Evolutionary conservation across 179 eudicot species (phyloP).

Genomic region (Silene coronaria): DNA sequence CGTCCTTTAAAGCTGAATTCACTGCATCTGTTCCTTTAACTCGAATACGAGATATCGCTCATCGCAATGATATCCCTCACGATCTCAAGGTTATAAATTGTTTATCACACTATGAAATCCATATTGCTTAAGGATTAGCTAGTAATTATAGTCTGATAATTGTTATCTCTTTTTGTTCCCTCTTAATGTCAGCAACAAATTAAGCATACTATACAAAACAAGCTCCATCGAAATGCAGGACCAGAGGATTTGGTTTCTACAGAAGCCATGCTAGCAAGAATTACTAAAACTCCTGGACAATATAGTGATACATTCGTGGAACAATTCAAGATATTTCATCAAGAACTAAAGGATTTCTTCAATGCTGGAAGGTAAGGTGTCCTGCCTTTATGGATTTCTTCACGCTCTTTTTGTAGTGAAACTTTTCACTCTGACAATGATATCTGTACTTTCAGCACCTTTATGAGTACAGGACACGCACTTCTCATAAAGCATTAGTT

Average conservation of each 20-base stretch:
- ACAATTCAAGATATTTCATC: constrained; percentile 81
- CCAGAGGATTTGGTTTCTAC: constrained; percentile 97
- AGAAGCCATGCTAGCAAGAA: constrained; percentile 87
- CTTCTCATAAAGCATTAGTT: neutral
- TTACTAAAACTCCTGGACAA: constrained; percentile 79
- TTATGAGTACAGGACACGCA: neutral
- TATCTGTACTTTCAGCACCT: neutral
- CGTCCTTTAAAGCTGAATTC: constrained; percentile 94
- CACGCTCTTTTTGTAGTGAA: neutral
- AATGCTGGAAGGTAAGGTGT: constrained; percentile 85
- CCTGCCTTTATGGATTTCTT: neutral
- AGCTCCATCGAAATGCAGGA: constrained; percentile 96
- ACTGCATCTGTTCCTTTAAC: constrained; percentile 97
- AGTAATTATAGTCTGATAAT: constrained; percentile 3
- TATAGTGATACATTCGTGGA: constrained; percentile 81
- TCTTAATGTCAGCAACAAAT: constrained; percentile 75
- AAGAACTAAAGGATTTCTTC: constrained; percentile 92
- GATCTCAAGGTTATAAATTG: constrained; percentile 70
- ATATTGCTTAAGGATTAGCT: constrained; percentile 1
- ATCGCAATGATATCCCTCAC: constrained; percentile 86
- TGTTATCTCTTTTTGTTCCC: neutral
- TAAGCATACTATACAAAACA: constrained; percentile 98
- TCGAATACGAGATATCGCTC: constrained; percentile 96
- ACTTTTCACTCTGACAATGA: neutral
- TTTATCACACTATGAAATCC: neutral